These are phyloP conservation scores for Solanum pennellii DNA, from an alignment of 257 asterid genomes.

Conservation along the genomic window DNA sequence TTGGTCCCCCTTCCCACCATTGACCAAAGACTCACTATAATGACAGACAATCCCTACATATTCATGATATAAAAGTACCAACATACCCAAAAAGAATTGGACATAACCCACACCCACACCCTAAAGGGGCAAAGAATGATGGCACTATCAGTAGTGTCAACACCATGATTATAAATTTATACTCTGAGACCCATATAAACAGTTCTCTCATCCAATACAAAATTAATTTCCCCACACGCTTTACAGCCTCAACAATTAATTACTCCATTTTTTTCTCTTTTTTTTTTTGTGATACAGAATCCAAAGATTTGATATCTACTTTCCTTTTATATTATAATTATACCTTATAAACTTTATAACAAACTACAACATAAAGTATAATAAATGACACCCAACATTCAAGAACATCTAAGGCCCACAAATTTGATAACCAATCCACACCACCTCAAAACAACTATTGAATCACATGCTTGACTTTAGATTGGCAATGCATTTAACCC, in stretches of 20 bases:
- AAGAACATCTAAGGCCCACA: constrained; percentile 16
- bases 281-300: background rate
- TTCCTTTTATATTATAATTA: background rate
- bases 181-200: background rate
- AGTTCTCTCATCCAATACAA: background rate
- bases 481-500: background rate
- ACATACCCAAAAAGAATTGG: background rate
- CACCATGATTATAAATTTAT: background rate
- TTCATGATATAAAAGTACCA: background rate
- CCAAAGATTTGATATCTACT: constrained; percentile 9
- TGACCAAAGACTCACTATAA: background rate
- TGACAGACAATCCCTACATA: background rate
- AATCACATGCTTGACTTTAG: background rate
- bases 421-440: background rate
- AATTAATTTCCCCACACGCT: constrained; percentile 12
- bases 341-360: background rate
- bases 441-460: background rate
- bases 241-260: background rate
- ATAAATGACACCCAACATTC: background rate
- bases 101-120: background rate
- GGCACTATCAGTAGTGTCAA: background rate
- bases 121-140: background rate
- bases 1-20: background rate
- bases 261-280: background rate
- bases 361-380: background rate